These are phyloP conservation scores for Henningerozyma blattae DNA, from an alignment of 805 yeast genomes.

Conservation along the genomic window DNA sequence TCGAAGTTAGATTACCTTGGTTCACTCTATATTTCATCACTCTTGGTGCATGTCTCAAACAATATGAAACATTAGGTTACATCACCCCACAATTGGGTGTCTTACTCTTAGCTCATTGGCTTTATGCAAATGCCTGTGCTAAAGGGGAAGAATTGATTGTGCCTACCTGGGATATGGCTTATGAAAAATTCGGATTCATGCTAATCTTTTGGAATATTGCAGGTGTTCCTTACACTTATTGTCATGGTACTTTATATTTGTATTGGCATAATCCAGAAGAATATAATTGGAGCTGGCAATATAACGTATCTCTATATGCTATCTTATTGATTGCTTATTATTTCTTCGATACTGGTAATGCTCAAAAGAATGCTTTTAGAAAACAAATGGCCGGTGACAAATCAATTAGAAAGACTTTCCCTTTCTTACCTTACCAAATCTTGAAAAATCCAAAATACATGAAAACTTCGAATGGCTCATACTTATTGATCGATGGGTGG, in stretches of 20 bases:
- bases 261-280: constrained; percentile 75
- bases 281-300: constrained; percentile 58
- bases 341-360: constrained; percentile 90
- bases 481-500: constrained; percentile 89
- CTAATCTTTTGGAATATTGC: constrained; percentile 97
- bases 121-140: constrained; percentile 92
- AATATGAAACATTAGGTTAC: constrained; percentile 69
- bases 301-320: constrained; percentile 44
- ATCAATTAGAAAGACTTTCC: constrained; percentile 74
- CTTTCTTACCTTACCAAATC: constrained; percentile 77
- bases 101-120: constrained; percentile 76
- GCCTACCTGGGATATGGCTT: constrained; percentile 99
- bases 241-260: constrained; percentile 81
- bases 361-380: constrained; percentile 90
- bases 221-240: constrained; percentile 96
- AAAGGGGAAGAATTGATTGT: constrained; percentile 97
- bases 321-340: constrained; percentile 63
- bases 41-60: constrained; percentile 63
- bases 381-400: constrained; percentile 72
- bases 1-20: constrained; percentile 97
- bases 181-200: constrained; percentile 99
- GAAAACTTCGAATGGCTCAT: constrained; percentile 73
- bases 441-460: constrained; percentile 77
- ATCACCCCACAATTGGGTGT: constrained; percentile 66
- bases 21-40: constrained; percentile 73